Evolutionary conservation across 129 eudicot species (phyloP).

Genomic region (Saposhnikovia divaricata): DNA sequence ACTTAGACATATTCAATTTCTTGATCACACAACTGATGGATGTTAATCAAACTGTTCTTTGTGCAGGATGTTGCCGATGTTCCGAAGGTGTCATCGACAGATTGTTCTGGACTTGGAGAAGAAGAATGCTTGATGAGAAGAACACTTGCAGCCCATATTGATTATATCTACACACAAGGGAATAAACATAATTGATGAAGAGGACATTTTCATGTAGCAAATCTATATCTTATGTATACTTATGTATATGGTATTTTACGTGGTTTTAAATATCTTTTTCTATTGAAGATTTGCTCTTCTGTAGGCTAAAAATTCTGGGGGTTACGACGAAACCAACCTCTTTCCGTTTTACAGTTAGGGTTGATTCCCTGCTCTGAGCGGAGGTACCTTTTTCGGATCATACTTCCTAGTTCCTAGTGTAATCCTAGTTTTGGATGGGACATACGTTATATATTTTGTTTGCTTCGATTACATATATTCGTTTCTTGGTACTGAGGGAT

Average conservation of each 20-base stretch:
- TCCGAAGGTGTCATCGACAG: background rate
- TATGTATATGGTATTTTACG: background rate
- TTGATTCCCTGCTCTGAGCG: background rate
- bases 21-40: no score
- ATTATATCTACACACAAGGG: slow-evolving; percentile 65
- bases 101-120: slow-evolving; percentile 46
- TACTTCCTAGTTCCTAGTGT: background rate
- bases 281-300: background rate
- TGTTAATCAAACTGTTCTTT: background rate
- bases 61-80: background rate
- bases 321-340: background rate
- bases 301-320: background rate
- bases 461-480: background rate
- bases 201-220: background rate
- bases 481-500: background rate
- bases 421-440: background rate
- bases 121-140: slow-evolving; percentile 73
- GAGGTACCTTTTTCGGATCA: background rate
- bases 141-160: slow-evolving; percentile 50
- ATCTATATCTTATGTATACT: background rate
- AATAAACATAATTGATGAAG: slow-evolving; percentile 14
- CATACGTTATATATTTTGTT: background rate
- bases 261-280: background rate
- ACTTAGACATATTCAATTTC: no score
- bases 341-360: background rate